Conservation (phyloP, 148 eudicot species). For the Rhododendron molle region DNA sequence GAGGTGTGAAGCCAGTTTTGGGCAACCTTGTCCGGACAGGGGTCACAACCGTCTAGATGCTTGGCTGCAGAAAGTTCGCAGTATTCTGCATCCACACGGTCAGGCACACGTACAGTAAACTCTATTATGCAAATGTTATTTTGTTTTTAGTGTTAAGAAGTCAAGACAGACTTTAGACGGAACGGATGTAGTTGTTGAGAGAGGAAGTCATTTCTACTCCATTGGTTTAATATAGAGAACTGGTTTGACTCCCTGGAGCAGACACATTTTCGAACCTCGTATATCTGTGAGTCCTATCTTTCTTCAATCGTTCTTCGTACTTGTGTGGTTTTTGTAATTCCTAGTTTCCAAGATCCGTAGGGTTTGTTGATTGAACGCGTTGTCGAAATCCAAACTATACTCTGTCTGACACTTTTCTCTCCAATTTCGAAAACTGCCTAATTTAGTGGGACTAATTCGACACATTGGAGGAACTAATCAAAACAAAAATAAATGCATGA, state of each 20-base stretch:
- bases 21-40: neutral
- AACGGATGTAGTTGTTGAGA: neutral
- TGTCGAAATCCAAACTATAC: neutral
- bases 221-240: too few species aligned
- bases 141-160: neutral
- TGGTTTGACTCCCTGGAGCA: neutral
- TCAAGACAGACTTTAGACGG: neutral
- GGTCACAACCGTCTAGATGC: neutral
- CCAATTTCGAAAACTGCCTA: neutral
- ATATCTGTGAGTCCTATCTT: too few species aligned
- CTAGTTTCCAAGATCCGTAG: neutral
- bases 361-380: neutral
- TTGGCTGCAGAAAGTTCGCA: neutral
- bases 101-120: neutral
- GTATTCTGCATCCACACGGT: too few species aligned
- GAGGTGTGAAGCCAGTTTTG: neutral
- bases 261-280: neutral
- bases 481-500: neutral
- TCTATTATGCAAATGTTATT: neutral
- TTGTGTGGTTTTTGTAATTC: neutral
- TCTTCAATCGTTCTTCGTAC: neutral
- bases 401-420: neutral
- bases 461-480: neutral
- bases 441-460: neutral
- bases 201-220: too few species aligned